Base-by-base conservation (phyloP, 2,329 filamentous ascomycete species). In the Corniculantispora saksenae region DNA sequence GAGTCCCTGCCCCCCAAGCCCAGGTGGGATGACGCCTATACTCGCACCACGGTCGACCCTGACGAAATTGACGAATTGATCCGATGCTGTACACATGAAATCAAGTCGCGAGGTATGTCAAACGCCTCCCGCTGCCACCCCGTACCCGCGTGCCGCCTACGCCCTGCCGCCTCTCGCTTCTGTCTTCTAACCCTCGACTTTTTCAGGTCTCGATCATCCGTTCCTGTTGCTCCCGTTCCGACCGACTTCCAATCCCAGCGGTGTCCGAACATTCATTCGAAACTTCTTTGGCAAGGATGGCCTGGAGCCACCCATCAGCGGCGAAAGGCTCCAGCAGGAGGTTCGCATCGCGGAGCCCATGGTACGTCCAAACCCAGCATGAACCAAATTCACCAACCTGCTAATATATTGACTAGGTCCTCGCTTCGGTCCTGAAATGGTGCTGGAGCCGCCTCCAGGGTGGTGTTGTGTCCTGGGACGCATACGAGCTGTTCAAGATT, bases 341-440 rank as follows among this genome's bases (percentile, higher is more conserved):
- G 82, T 99, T 70, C 91, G 94, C 68, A 89, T 99, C 81, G 92
- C 91, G 29, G 94, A 97, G 78, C 93, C 94, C 66, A 93, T 97
- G 90, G 94, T 97, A 84, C 40, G 51, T 17, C 32, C 23, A 25
- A 23, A 53, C 25, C 23, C 32, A 53, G 29, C 55, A 61, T 56
- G 56, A 17, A 21, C 29, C 55, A 32, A 45, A 57, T 78, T n/a
- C n/a, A 72, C 23, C 25, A 35, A 35, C 48, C 21, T 27, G 17
- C 58, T 61, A 59, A 57, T 78, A 71, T 60, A 58, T 57, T 54
- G 25, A 47, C 35, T 68, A 97, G 93, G 93, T 97, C 64, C 86
- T 99, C 62, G 94, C 93, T 69, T 95, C 94, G 72, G 93, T 97
- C 50, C 84, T 95, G 69, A 99, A 98, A 82, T 99, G 95, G 95